Evolutionary conservation across 139 green algal genomes (phyloP).

Genomic region (Yamagishiella unicocca): DNA sequence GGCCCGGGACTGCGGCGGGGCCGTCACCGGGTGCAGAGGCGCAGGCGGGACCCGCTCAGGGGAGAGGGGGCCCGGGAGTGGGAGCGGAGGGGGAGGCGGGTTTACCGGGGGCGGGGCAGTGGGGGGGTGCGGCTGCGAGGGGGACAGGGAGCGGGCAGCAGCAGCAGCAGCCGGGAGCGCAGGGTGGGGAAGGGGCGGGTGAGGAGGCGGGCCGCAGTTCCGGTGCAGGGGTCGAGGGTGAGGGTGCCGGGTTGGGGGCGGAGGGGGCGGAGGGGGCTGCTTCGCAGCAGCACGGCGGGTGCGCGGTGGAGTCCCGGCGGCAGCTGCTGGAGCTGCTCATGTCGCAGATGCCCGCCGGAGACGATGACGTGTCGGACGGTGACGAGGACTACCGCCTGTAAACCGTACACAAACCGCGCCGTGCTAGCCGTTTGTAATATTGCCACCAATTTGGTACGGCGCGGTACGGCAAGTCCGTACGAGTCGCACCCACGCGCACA

Average conservation of each 20-base stretch:
- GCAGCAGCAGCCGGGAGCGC: background rate
- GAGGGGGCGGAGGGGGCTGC: too few relatives aligned
- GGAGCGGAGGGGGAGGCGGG: background rate
- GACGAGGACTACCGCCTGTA: constrained; percentile 15
- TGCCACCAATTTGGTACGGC: too few relatives aligned
- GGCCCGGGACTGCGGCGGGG: background rate
- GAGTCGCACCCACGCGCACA: too few relatives aligned
- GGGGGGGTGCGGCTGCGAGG: background rate
- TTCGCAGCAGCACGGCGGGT: too few relatives aligned
- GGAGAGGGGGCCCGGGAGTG: background rate
- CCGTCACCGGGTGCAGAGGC: background rate
- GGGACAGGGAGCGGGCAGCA: background rate
- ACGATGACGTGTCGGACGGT: constrained; percentile 30
- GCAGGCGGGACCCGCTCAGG: background rate
- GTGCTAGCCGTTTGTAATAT: too few relatives aligned
- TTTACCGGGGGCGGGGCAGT: background rate
- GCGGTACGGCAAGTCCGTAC: too few relatives aligned
- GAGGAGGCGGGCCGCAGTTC: too few relatives aligned
- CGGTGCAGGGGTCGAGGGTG: too few relatives aligned
- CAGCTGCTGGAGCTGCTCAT: constrained; percentile 26
- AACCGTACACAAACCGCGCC: too few relatives aligned
- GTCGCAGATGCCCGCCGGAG: constrained; percentile 38
- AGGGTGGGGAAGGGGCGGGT: too few relatives aligned
- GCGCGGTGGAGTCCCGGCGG: background rate
- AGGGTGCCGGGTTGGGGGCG: too few relatives aligned